Evolutionary conservation across 805 yeast genomes (phyloP).

Genomic region (Jamesozyma lodderae): DNA sequence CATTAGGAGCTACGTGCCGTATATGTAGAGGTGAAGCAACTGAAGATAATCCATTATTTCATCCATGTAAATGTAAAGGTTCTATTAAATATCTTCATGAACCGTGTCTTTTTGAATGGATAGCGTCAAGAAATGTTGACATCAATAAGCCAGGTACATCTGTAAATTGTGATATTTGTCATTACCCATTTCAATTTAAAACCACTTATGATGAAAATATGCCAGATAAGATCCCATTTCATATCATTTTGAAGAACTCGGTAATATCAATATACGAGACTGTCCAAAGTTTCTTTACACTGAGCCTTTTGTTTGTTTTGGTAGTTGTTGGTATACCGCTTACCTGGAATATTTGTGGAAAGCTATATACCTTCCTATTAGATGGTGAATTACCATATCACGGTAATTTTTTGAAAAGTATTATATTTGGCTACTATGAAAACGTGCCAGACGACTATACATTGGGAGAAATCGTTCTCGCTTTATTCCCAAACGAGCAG

Average conservation of each 20-base stretch:
- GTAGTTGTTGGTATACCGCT: constrained; percentile 45
- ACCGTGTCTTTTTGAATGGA: constrained; percentile 85
- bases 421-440: constrained; percentile 21
- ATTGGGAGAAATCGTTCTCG: constrained; percentile 6
- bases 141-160: constrained; percentile 35
- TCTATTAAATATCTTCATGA: constrained; percentile 90
- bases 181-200: constrained; percentile 58
- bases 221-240: constrained; percentile 55
- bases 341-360: constrained; percentile 45
- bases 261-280: constrained; percentile 13
- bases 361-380: constrained; percentile 46
- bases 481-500: constrained; percentile 17
- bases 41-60: constrained; percentile 64
- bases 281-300: constrained; percentile 12
- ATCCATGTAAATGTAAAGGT: constrained; percentile 92
- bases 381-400: constrained; percentile 44
- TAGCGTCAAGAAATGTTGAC: constrained; percentile 33
- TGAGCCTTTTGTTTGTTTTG: constrained; percentile 29
- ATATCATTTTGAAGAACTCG: constrained; percentile 37
- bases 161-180: constrained; percentile 81
- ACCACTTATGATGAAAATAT: constrained; percentile 56
- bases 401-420: constrained; percentile 19
- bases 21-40: constrained; percentile 93
- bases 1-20: constrained; percentile 51
- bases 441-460: constrained; percentile 5